Percentiles rank a stretch among this genome's conserved stretches.
Conservation (phyloP, 2,329 filamentous ascomycete genomes). For the Shiraia bambusicola region DNA sequence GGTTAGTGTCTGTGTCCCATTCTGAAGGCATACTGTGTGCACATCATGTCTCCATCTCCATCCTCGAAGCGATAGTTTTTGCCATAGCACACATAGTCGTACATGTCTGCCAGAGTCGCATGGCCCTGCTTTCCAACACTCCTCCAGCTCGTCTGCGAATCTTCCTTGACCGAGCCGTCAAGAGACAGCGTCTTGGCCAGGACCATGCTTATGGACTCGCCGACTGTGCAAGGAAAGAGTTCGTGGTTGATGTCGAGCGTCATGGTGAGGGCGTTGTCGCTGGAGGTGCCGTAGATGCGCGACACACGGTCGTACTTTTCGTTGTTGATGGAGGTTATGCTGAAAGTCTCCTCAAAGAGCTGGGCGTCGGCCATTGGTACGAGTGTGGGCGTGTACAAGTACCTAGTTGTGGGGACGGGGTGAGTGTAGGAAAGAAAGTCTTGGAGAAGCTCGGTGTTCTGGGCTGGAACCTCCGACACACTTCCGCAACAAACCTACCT, state of each 20-base stretch:
- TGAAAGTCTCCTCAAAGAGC: slow-evolving; percentile 92
- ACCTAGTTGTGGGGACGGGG: no score
- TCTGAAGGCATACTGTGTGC: slow-evolving; percentile 44
- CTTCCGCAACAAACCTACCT: slow-evolving; percentile 11
- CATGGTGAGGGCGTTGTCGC: slow-evolving; percentile 75
- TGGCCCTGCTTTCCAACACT: slow-evolving; percentile 52
- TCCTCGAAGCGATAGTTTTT: slow-evolving; percentile 90
- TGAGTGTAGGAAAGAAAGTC: slow-evolving; percentile 1
- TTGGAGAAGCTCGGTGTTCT: slow-evolving; percentile 6
- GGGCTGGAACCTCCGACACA: slow-evolving; percentile 13
- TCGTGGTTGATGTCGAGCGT: slow-evolving; percentile 93
- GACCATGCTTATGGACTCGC: slow-evolving; percentile 77
- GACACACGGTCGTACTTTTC: slow-evolving; percentile 95
- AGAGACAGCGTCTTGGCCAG: slow-evolving; percentile 83
- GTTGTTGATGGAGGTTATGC: slow-evolving; percentile 73
- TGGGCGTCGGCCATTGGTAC: slow-evolving; percentile 75
- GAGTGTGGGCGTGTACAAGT: slow-evolving; percentile 2
- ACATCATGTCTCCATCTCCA: slow-evolving; percentile 83
- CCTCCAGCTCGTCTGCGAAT: slow-evolving; percentile 66
- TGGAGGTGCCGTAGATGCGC: slow-evolving; percentile 75
- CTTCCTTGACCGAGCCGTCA: slow-evolving; percentile 68
- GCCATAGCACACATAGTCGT: slow-evolving; percentile 84
- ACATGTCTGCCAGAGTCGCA: slow-evolving; percentile 69
- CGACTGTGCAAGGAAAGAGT: slow-evolving; percentile 74
- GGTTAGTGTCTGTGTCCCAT: slow-evolving; percentile 26